phyloP scores from a whole-genome alignment of 495 filamentous ascomycete genomes.

The Cercophora samala region DNA sequence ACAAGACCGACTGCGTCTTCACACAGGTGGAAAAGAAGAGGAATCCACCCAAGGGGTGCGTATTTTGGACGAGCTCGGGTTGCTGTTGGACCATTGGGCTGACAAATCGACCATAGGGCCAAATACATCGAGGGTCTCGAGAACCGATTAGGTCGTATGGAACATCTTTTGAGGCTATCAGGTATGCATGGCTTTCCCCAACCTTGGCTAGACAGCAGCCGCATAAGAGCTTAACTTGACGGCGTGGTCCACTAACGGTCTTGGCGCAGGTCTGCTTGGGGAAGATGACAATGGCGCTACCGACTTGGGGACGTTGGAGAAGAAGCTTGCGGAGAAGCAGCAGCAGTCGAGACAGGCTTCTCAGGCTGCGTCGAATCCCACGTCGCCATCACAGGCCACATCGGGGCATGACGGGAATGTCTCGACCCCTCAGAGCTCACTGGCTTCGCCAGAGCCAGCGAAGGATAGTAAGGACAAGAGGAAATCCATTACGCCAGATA shows the following conservation, averaged over 20 bases:
- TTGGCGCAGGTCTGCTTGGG: constrained; percentile 58
- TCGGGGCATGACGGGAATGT: constrained; percentile 45
- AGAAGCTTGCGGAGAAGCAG: constrained; percentile 67
- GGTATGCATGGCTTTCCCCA: constrained; percentile 43
- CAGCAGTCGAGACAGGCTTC: constrained; percentile 45
- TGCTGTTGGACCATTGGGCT: constrained; percentile 14
- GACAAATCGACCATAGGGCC: constrained; percentile 52
- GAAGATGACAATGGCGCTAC: constrained; percentile 84
- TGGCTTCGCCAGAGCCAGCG: constrained; percentile 58
- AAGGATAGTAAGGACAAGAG: constrained; percentile 50
- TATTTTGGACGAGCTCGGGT: background rate
- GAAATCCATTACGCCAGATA: constrained; percentile 34
- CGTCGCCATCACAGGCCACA: constrained; percentile 44
- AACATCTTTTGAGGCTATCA: constrained; percentile 79
- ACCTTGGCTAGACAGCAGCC: background rate
- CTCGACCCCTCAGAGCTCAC: constrained; percentile 58
- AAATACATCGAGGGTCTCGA: constrained; percentile 98
- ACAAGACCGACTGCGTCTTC: constrained; percentile 97
- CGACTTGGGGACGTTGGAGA: constrained; percentile 84
- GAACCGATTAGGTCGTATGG: constrained; percentile 91
- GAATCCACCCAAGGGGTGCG: constrained; percentile 92
- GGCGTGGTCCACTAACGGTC: constrained; percentile 15
- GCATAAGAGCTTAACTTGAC: background rate
- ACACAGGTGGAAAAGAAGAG: constrained; percentile 99
- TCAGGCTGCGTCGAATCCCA: constrained; percentile 43